Conservation (phyloP, 768 basidiomycete genomes). For the Pilatotrama ljubarskyi region DNA sequence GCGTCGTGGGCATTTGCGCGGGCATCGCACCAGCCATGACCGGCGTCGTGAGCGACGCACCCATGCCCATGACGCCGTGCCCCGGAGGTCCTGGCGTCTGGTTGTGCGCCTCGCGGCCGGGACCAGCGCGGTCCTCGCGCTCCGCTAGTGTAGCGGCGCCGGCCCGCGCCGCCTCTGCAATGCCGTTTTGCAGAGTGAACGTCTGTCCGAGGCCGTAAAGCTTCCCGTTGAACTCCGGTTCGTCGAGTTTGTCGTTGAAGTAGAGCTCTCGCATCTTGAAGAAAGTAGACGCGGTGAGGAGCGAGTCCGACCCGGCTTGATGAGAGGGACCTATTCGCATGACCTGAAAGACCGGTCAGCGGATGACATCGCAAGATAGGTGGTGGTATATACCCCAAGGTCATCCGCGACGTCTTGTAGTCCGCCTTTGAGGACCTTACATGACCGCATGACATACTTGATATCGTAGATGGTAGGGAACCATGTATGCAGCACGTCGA, state of each 20-base stretch:
- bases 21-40: conserved; percentile 29
- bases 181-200: conserved; percentile 65
- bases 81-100: conserved; percentile 54
- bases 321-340: conserved; percentile 87
- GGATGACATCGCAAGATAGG: background rate
- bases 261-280: conserved; percentile 95
- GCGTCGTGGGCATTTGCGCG: conserved; percentile 33
- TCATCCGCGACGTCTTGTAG: conserved; percentile 96
- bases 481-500: conserved; percentile 84
- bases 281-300: conserved; percentile 90
- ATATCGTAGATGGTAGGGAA: conserved; percentile 97
- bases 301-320: conserved; percentile 96
- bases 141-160: conserved; percentile 77
- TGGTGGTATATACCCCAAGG: conserved; percentile 65
- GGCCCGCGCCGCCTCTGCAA: conserved; percentile 56
- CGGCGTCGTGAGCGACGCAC: conserved; percentile 45
- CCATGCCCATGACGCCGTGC: conserved; percentile 52
- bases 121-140: conserved; percentile 64
- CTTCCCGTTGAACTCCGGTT: conserved; percentile 77
- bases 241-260: conserved; percentile 89
- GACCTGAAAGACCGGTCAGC: conserved; percentile 50
- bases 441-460: conserved; percentile 92
- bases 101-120: conserved; percentile 50
- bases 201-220: conserved; percentile 84
- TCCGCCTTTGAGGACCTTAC: conserved; percentile 81